Conservation (phyloP, 768 basidiomycete species). For the Lentinula detonsa region DNA sequence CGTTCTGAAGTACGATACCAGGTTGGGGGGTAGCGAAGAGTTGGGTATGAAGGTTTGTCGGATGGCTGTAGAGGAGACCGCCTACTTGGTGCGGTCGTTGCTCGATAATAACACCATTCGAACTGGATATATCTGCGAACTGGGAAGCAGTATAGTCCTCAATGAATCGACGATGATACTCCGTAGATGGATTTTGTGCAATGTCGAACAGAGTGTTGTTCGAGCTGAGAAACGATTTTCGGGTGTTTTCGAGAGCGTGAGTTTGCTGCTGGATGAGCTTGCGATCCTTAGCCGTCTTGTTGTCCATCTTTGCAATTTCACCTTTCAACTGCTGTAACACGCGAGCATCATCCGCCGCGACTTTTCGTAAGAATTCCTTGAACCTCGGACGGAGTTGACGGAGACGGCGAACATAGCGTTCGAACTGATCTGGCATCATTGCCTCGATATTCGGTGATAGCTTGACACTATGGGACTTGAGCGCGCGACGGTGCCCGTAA, state of each 20-base stretch:
- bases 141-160: conserved; percentile 13
- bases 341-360: conserved; percentile 10
- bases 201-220: conserved; percentile 15
- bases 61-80: conserved; percentile 55
- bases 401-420: conserved; percentile 51
- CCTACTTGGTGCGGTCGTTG: conserved; percentile 60
- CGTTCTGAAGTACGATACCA: conserved; percentile 48
- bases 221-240: not conserved
- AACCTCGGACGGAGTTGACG: conserved; percentile 54
- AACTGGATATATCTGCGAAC: conserved; percentile 11
- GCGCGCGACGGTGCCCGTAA: conserved; percentile 19
- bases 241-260: conserved; percentile 3
- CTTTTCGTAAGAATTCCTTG: conserved; percentile 32
- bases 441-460: conserved; percentile 48
- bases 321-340: not conserved
- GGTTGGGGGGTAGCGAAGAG: conserved; percentile 47
- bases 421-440: conserved; percentile 57
- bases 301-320: not conserved
- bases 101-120: conserved; percentile 36
- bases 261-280: not conserved
- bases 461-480: not conserved
- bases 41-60: conserved; percentile 46
- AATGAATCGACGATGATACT: conserved; percentile 34
- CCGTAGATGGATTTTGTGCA: conserved; percentile 14
- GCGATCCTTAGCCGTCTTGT: not conserved